Evolutionary conservation across 306 rosid genomes (phyloP).

Genomic region (Cajanus cajan): DNA sequence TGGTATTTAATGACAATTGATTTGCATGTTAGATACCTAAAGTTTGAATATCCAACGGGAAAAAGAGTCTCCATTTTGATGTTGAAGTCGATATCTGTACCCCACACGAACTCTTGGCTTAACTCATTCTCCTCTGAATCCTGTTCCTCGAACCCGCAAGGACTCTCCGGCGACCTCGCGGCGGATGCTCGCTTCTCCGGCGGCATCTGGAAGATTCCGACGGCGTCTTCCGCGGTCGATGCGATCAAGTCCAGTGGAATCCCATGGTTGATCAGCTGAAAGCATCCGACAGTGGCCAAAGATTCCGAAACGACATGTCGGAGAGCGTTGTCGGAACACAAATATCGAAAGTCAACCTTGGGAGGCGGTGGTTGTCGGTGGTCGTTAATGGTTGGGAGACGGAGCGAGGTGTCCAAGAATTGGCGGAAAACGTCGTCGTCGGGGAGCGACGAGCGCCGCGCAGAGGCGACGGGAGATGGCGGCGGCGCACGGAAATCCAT

Average conservation of each 20-base stretch:
- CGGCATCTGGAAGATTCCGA: neutral
- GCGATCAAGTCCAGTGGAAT: neutral
- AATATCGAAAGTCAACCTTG: neutral
- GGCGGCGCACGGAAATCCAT: conserved; percentile 3
- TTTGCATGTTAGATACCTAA: conserved; percentile 50
- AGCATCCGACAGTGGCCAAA: neutral
- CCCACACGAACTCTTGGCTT: neutral
- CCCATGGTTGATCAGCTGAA: neutral
- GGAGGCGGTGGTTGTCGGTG: neutral
- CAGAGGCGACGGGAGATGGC: neutral
- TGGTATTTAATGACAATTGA: neutral
- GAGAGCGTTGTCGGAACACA: neutral
- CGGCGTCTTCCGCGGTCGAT: neutral
- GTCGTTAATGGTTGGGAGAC: neutral
- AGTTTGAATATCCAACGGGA: conserved; percentile 55
- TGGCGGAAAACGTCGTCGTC: neutral
- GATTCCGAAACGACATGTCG: neutral
- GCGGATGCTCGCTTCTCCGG: neutral
- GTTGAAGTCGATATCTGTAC: conserved; percentile 43
- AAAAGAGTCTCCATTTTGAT: conserved; percentile 58
- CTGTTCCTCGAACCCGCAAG: neutral
- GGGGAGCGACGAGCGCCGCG: neutral
- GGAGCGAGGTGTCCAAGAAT: neutral
- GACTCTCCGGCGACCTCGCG: neutral
- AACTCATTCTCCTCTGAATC: neutral